phyloP scores from a whole-genome alignment of 2,329 filamentous ascomycete genomes.

The Malbranchea cinnamomea region DNA sequence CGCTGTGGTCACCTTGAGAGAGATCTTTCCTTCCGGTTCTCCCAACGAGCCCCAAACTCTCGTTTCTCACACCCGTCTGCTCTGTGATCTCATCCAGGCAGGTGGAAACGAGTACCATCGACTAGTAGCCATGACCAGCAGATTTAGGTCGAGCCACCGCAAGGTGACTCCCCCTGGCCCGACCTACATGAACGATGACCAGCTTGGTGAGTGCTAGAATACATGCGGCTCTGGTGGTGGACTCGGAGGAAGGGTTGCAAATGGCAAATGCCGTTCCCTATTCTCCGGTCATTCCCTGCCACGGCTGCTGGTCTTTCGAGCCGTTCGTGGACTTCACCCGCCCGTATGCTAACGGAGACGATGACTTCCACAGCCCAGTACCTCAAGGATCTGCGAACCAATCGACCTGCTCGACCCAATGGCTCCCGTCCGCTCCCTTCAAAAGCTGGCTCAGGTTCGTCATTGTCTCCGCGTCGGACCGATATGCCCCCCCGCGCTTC shows the following conservation, averaged over 20 bases:
- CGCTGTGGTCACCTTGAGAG: no score
- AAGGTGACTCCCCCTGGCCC: conserved; percentile 33
- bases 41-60: no score
- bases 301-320: background rate
- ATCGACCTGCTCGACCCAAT: conserved; percentile 41
- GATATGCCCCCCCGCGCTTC: conserved; percentile 26
- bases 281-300: conserved; percentile 1
- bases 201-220: conserved; percentile 26
- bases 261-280: background rate
- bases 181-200: conserved; percentile 31
- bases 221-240: background rate
- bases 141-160: conserved; percentile 21
- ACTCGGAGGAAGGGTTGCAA: background rate
- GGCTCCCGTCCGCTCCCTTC: conserved; percentile 46
- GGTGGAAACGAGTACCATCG: no score
- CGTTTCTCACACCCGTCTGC: no score
- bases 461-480: conserved; percentile 14
- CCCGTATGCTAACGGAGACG: conserved; percentile 9
- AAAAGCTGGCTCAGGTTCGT: conserved; percentile 23
- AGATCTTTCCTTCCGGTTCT: no score
- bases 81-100: no score
- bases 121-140: conserved; percentile 23
- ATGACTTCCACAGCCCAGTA: conserved; percentile 35
- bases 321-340: conserved; percentile 10
- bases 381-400: conserved; percentile 43